Evolutionary conservation across 2,329 filamentous ascomycete species (phyloP).

Genomic region (Phoma sp.): DNA sequence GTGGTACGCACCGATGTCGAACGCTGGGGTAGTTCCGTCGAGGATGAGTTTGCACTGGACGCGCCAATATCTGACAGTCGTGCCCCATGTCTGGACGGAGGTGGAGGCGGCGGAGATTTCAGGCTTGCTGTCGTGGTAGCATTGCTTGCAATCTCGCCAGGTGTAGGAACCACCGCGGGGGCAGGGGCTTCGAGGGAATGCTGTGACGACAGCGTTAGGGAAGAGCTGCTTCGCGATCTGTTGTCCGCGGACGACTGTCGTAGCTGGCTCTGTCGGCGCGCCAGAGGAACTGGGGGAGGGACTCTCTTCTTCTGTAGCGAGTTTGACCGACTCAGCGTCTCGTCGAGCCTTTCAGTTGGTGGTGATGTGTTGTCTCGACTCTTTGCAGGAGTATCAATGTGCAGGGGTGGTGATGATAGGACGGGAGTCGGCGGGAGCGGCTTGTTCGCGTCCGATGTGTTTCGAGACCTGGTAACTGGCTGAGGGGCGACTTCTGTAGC

Average conservation of each 20-base stretch:
- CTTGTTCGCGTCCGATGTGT: constrained; percentile 64
- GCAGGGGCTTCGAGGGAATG: constrained; percentile 34
- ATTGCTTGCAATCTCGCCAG: constrained; percentile 6
- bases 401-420: constrained; percentile 24
- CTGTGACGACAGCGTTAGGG: constrained; percentile 46
- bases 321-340: constrained; percentile 30
- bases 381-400: constrained; percentile 32
- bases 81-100: constrained; percentile 42
- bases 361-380: constrained; percentile 22
- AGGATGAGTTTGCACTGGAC: constrained; percentile 39
- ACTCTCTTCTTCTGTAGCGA: constrained; percentile 36
- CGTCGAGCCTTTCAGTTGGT: constrained; percentile 18
- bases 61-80: constrained; percentile 29
- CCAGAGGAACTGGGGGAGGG: constrained; percentile 45
- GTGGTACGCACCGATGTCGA: constrained; percentile 27
- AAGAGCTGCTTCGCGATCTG: constrained; percentile 46
- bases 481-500: constrained; percentile 30
- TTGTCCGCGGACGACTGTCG: constrained; percentile 35
- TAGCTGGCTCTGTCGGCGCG: constrained; percentile 46
- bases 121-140: constrained; percentile 15
- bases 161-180: neutral
- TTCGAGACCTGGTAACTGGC: constrained; percentile 31
- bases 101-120: constrained; percentile 44
- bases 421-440: constrained; percentile 64
- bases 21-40: constrained; percentile 36